Base-by-base conservation (phyloP, 441 rosid genomes). In the Erodium trifolium region DNA sequence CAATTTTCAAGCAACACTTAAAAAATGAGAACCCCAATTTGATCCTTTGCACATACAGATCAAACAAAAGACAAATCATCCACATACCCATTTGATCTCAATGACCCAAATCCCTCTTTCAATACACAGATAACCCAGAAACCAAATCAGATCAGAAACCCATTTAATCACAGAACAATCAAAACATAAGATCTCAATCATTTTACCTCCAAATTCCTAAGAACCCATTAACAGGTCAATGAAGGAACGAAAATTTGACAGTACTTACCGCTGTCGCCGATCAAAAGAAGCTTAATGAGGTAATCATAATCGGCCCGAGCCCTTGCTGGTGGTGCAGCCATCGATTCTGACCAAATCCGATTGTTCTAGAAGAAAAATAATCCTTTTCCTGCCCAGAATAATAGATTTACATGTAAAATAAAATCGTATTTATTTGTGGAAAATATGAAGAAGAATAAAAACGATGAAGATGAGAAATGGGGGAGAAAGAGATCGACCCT, bases 291-390 rank as follows among this genome's bases (percentile, higher is more conserved):
- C 79, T 81, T 83, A 43, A 83, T 83, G 65, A 83, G 86, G 72
- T 75, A 83, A 79, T 83, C 86, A 35, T 83, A 81, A 72, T 83
- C 86, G 64, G 86, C 83, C 14, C 86, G 80, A 67, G 86, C 83
- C 59, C 86, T 81, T 14, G 71, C 77, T 39, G 82, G 84, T 67
- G 84, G 81, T 67, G 83, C 83, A 66, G 83, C 86, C 86, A 82
- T 82, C 34, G 68, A 34, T 63, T 70, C 75, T 69, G 59, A 47
- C 18, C 47, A 60, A 35, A 17, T 60, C 73, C 35, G 12, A 43
- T 43, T n/a, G n/a, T 43, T 43, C 49, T 43, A 43, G 49, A 43
- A 11, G 49, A 8, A 43, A 9, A 43, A 43, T 9, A 34, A 34
- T 11, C 49, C 49, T 9, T 43, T 43, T 43, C 49, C 49, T 43